These are phyloP conservation scores for Phtheirospermum japonicum DNA, from an alignment of 257 asterid species.

Conservation along the genomic window DNA sequence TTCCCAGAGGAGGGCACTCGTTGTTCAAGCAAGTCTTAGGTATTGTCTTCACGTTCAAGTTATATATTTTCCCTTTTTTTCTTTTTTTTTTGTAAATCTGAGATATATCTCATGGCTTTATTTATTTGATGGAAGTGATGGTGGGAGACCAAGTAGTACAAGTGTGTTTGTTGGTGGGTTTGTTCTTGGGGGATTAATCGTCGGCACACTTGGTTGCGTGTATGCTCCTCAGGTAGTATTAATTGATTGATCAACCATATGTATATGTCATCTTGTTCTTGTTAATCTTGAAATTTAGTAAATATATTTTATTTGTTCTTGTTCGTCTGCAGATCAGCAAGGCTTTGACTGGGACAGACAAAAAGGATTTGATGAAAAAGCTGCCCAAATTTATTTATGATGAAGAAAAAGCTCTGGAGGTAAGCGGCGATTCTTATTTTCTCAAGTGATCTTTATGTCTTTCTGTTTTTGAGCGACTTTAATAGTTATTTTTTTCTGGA, in stretches of 20 bases:
- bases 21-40: slow-evolving; percentile 67
- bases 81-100: neutral
- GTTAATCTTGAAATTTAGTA: neutral
- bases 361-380: slow-evolving; percentile 80
- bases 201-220: slow-evolving; percentile 84
- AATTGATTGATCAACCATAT: slow-evolving; percentile 5
- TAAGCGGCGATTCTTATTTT: slow-evolving; percentile 18
- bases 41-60: slow-evolving; percentile 25
- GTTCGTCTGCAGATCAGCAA: slow-evolving; percentile 61
- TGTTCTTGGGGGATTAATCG: slow-evolving; percentile 83
- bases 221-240: slow-evolving; percentile 86
- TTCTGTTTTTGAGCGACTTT: slow-evolving; percentile 3
- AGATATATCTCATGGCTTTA: neutral
- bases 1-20: slow-evolving; percentile 42
- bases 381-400: slow-evolving; percentile 88
- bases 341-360: slow-evolving; percentile 73
- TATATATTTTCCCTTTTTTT: neutral
- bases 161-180: slow-evolving; percentile 82
- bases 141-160: slow-evolving; percentile 53
- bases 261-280: neutral
- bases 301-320: neutral
- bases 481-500: neutral
- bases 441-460: neutral
- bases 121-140: slow-evolving; percentile 50
- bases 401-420: slow-evolving; percentile 89